Base-by-base conservation (phyloP, 768 basidiomycete genomes). In the Pholiota molesta region DNA sequence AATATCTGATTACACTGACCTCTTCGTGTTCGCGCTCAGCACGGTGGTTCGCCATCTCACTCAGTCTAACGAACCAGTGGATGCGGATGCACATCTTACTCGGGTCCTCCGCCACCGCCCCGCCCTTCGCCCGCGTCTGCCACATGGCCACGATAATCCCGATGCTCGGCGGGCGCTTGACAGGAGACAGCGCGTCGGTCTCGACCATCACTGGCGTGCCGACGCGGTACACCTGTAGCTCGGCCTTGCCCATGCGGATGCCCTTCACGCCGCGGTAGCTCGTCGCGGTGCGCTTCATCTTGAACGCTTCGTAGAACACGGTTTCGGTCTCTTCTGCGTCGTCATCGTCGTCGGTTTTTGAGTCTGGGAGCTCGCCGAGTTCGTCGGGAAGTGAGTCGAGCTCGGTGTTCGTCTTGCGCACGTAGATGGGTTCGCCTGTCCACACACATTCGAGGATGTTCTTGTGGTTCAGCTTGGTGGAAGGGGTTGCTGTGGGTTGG, bases 1-100 rank as follows among this genome's bases (percentile, higher is more conserved):
- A 8, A 49, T 29, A 47, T 33, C 51, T 55, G 19, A 44, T 2
- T 35, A 59, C 19, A 69, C 81, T 52, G 59, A 91, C 91, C 74
- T 88, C 81, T 49, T 76, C 68, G 70, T 88, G 83, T 17, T 85
- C 83, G 45, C 90, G 80, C 64, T 83, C 83, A 0, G 84, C 85
- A 13, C 91, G 79, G 56, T 86, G 75, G 26, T 75, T 74, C 7
- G 90, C 82, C 61, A 92, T 75, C 69, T 93, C 86, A 0, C 76
- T 73, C 0, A 90, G 90, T 33, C 86, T 75, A 63, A 90, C 74
- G 67, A 93, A 94, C 91, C 91, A 94, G 66, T 92, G 91, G 23
- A 93, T 74, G 28, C 83, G 80, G 23, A 90, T 73, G 59, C 83
- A 79, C 78, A 87, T 85, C 53, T 76, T 80, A 39, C 72, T 66